Evolutionary conservation across 2,329 filamentous ascomycete species (phyloP).

Genomic region (Talaromyces islandicus): DNA sequence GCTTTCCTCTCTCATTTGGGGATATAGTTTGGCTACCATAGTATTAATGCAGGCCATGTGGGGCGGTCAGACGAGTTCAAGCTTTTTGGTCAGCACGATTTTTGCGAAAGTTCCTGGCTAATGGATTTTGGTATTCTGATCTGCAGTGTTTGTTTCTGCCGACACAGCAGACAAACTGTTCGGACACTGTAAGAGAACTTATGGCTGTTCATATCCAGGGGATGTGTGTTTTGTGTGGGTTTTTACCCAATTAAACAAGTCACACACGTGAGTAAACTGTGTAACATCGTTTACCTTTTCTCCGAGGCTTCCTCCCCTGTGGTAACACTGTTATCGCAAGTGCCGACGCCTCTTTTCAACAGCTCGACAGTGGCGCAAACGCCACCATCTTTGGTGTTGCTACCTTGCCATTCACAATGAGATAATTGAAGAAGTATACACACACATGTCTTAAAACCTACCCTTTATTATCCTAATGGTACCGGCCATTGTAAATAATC

Average conservation of each 20-base stretch:
- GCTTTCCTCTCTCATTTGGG: too few species aligned
- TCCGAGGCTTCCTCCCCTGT: not conserved
- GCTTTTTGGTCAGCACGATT: not conserved
- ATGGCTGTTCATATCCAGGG: not conserved
- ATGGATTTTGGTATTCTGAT: not conserved
- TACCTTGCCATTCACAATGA: not conserved
- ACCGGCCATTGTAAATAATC: not conserved
- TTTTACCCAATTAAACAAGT: too few species aligned
- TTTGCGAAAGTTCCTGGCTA: not conserved
- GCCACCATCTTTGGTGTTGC: not conserved
- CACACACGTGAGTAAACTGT: too few species aligned
- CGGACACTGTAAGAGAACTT: not conserved
- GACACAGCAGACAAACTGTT: too few species aligned
- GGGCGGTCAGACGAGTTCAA: not conserved
- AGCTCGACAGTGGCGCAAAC: not conserved
- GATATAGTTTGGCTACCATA: too few species aligned
- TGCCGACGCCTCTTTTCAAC: not conserved
- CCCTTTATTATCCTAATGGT: not conserved
- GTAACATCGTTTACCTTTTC: not conserved
- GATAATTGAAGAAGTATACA: not conserved
- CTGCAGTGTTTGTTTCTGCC: too few species aligned
- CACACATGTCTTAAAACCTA: not conserved
- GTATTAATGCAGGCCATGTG: conserved; percentile 1
- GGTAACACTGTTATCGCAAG: not conserved
- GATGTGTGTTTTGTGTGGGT: not conserved